A percentile compares a stretch with the other conserved stretches of the same genome.
Conservation (phyloP, 2,329 filamentous ascomycete genomes). For the Pochonia chlamydosporia region DNA sequence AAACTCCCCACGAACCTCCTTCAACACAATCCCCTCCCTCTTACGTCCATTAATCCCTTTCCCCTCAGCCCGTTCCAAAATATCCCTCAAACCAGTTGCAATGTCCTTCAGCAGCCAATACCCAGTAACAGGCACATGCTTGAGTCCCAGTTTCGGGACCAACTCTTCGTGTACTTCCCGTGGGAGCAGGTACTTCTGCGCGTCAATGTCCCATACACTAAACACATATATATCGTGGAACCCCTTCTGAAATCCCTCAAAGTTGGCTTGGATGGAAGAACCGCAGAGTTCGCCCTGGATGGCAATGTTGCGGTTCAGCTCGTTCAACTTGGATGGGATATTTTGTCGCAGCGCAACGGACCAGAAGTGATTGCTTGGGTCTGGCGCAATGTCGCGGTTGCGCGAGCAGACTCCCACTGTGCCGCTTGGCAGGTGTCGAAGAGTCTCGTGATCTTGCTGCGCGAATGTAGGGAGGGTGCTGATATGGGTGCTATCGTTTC, state of each 20-base stretch:
- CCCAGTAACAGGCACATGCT: conserved; percentile 20
- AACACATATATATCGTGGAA: conserved; percentile 27
- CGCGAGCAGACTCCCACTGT: not conserved
- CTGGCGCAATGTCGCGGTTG: not conserved
- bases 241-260: not conserved
- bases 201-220: conserved; percentile 24
- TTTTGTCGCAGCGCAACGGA: not conserved
- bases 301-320: not conserved
- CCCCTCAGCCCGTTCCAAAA: conserved; percentile 16
- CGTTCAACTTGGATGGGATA: not conserved
- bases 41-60: conserved; percentile 16
- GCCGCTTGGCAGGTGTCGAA: not conserved
- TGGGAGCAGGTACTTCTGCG: conserved; percentile 20
- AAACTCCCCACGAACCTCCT: conserved; percentile 14
- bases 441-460: not conserved
- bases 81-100: not conserved
- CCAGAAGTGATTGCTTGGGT: no score
- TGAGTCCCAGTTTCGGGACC: conserved; percentile 18
- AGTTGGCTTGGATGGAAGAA: not conserved
- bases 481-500: conserved; percentile 13
- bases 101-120: not conserved
- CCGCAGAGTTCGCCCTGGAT: not conserved
- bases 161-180: conserved; percentile 21
- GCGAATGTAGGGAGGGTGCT: conserved; percentile 11
- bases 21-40: conserved; percentile 19